Base-by-base conservation (phyloP, 371 early-diverging fungal genomes). In the Mucor plumbeus region DNA sequence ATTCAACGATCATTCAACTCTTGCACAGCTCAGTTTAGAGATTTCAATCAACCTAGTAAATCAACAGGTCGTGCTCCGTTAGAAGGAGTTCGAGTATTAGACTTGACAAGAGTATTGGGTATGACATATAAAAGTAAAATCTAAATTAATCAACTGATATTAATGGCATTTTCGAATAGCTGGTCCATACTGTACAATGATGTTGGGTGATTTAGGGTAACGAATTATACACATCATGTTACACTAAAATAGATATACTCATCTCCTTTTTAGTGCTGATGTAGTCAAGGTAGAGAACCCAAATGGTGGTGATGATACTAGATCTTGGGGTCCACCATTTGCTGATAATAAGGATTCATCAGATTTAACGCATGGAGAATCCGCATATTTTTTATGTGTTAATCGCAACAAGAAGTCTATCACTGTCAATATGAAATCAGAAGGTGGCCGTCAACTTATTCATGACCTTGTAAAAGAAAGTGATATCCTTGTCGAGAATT, bases 381-480 rank as follows among this genome's bases (percentile, higher is more conserved):
- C 91, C 63, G 94, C 97, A 11, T 97, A 97, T 76, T 97, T 94
- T 76, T 76, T 97, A 54, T 88, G 92, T 59, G 90, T 91, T 39
- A 97, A 97, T 69, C 86, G 97, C 10, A 96, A 96, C 88, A 97
- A 97, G 69, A 82, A 88, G 56, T 94, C 94, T 0, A 83, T 97
- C 19, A 90, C 95, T 0, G 86, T 97, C 21, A 91, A 97, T 61
- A 86, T 97, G 75, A 94, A 93, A 67, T 74, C 84, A 0, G 72
- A 76, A 17, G 78, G 76, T 0, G 97, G 95, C 4, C 80, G 81
- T 21, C 69, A 81, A 43, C 68, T 97, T 26, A 69, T 96, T 14
- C 64, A 83, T 17, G 86, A 88, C 56, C 81, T 97, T 33, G 95
- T 91, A 3, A 65, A 70, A 54, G 70, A 83, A 60, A 80, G 85